Evolutionary conservation across 805 yeast species (phyloP).

Genomic region (Nakazawaea holstii): DNA sequence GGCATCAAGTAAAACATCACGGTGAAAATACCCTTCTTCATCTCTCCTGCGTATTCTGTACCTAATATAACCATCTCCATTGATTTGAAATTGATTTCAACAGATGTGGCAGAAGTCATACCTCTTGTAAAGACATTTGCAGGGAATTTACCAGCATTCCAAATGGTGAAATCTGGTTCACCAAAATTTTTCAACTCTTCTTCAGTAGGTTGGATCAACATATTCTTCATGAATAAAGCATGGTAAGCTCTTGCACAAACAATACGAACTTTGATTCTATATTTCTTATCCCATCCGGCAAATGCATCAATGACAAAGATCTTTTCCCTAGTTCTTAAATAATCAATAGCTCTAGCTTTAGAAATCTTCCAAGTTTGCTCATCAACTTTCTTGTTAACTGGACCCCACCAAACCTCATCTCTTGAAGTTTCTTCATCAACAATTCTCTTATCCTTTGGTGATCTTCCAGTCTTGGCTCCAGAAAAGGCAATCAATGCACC

Average conservation of each 20-base stretch:
- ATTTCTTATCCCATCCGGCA: constrained; percentile 99
- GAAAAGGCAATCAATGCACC: constrained; percentile 97
- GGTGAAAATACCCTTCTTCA: constrained; percentile 98
- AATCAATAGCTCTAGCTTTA: constrained; percentile 94
- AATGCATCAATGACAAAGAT: constrained; percentile 92
- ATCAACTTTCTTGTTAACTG: constrained; percentile 91
- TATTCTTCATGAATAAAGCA: constrained; percentile 95
- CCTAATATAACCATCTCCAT: constrained; percentile 99
- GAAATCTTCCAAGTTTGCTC: constrained; percentile 94
- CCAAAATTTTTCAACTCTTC: constrained; percentile 88
- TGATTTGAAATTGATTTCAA: constrained; percentile 91
- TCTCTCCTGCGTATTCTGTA: constrained; percentile 99
- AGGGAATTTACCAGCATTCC: constrained; percentile 99
- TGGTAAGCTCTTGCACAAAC: constrained; percentile 99
- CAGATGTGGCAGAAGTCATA: constrained; percentile 94
- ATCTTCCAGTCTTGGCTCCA: constrained; percentile 95
- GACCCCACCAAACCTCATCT: constrained; percentile 97
- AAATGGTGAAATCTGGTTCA: constrained; percentile 96
- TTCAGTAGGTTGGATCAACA: constrained; percentile 91
- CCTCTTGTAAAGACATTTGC: constrained; percentile 95
- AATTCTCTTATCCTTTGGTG: constrained; percentile 97
- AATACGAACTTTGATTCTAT: constrained; percentile 91
- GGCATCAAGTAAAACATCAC: constrained; percentile 99
- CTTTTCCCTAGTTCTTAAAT: constrained; percentile 91
- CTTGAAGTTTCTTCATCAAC: constrained; percentile 88